These are phyloP conservation scores for Aspergillus pseudonomiae DNA, from an alignment of 2,329 filamentous ascomycete genomes.

Conservation along the genomic window DNA sequence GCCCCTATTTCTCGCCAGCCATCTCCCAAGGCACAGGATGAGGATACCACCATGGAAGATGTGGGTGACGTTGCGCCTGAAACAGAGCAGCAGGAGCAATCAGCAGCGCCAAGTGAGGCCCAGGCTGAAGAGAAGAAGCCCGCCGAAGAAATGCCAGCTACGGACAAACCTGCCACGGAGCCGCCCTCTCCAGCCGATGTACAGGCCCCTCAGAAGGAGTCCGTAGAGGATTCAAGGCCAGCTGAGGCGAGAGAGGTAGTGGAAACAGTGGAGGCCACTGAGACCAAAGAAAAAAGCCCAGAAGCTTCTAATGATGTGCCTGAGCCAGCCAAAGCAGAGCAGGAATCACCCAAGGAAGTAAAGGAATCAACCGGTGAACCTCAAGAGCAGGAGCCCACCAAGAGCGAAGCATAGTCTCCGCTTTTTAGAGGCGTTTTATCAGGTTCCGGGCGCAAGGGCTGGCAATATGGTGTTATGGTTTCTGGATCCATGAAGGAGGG, in stretches of 20 bases:
- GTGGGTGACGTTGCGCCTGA: slow-evolving; percentile 26
- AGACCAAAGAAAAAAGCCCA: slow-evolving; percentile 20
- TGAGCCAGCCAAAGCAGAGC: slow-evolving; percentile 12
- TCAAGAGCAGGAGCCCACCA: slow-evolving; percentile 37
- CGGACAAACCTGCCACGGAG: slow-evolving; percentile 24
- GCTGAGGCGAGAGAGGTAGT: slow-evolving; percentile 17
- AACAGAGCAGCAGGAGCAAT: slow-evolving; percentile 23
- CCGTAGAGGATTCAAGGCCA: slow-evolving; percentile 15
- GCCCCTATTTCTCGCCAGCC: slow-evolving; percentile 34
- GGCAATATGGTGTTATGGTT: slow-evolving; percentile 41
- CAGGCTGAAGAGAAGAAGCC: slow-evolving; percentile 32
- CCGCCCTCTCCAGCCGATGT: slow-evolving; percentile 21
- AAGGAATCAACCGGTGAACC: slow-evolving; percentile 24
- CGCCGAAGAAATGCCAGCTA: slow-evolving; percentile 20
- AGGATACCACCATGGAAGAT: slow-evolving; percentile 46
- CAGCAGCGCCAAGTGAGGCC: slow-evolving; percentile 18
- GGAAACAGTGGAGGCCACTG: slow-evolving; percentile 14
- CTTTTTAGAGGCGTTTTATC: slow-evolving; percentile 27
- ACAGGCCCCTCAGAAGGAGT: slow-evolving; percentile 27
- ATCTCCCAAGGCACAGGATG: slow-evolving; percentile 35
- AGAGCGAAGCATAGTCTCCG: slow-evolving; percentile 32
- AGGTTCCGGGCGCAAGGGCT: slow-evolving; percentile 40
- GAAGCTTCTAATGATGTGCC: slow-evolving; percentile 22
- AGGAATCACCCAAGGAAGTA: slow-evolving; percentile 21
- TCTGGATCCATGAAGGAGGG: slow-evolving; percentile 20